phyloP scores from a whole-genome alignment of 1,139 yeast genomes.

The Nakaseomyces sp. region DNA sequence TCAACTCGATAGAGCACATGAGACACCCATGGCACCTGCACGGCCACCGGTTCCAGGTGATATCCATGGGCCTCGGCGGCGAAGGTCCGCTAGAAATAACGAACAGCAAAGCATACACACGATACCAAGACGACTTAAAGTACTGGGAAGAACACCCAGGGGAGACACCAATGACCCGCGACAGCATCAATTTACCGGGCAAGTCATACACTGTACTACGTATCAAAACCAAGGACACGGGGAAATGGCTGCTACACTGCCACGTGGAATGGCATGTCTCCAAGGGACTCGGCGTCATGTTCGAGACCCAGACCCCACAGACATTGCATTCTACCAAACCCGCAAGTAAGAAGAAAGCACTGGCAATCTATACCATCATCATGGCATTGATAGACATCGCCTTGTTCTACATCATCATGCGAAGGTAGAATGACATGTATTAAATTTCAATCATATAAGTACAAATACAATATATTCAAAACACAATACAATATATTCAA shows the following conservation, averaged over 20 bases:
- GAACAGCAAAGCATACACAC: constrained; percentile 25
- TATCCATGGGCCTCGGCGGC: constrained; percentile 46
- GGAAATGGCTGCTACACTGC: constrained; percentile 76
- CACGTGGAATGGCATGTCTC: constrained; percentile 77
- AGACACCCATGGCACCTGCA: constrained; percentile 91
- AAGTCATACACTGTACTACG: constrained; percentile 51
- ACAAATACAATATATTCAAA: neutral
- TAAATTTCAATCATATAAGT: neutral
- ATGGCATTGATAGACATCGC: constrained; percentile 7
- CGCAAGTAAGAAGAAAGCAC: constrained; percentile 5
- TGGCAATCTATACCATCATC: constrained; percentile 5
- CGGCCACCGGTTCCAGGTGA: constrained; percentile 73
- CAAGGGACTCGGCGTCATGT: constrained; percentile 52
- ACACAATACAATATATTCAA: too few relatives aligned
- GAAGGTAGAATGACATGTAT: neutral
- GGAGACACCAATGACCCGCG: constrained; percentile 49
- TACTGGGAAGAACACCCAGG: constrained; percentile 16
- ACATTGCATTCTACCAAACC: constrained; percentile 19
- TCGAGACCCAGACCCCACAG: constrained; percentile 38
- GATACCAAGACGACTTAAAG: constrained; percentile 18
- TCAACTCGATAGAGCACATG: constrained; percentile 74
- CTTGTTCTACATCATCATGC: constrained; percentile 1
- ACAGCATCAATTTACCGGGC: constrained; percentile 53
- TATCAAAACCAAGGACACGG: constrained; percentile 61
- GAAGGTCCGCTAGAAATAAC: constrained; percentile 34